Evolutionary conservation across 768 basidiomycete genomes (phyloP).

Genomic region (Pleurotus tuber-regium): DNA sequence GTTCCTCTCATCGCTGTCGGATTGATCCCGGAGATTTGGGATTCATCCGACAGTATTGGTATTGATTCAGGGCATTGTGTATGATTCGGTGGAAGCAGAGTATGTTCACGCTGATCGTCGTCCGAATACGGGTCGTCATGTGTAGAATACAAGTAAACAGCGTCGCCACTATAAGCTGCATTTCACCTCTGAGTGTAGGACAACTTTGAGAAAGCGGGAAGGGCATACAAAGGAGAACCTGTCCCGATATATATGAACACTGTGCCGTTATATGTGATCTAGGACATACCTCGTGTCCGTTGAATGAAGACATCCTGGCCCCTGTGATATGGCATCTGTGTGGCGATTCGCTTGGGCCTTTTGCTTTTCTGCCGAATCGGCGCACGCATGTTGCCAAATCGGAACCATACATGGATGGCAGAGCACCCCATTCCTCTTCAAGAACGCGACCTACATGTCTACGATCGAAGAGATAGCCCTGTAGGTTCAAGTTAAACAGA

Average conservation of each 20-base stretch:
- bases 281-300: conserved; percentile 72
- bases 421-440: conserved; percentile 67
- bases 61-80: conserved; percentile 16
- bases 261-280: background rate
- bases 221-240: conserved; percentile 66
- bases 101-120: conserved; percentile 16
- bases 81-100: conserved; percentile 26
- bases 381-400: conserved; percentile 78
- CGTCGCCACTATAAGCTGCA: conserved; percentile 72
- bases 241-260: background rate
- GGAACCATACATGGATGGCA: conserved; percentile 35
- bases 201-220: conserved; percentile 1
- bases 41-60: background rate
- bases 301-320: conserved; percentile 63
- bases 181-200: conserved; percentile 8
- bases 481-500: conserved; percentile 11
- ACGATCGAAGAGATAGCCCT: conserved; percentile 85
- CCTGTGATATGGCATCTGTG: conserved; percentile 63
- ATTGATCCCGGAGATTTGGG: conserved; percentile 20
- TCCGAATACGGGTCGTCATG: conserved; percentile 50
- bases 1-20: conserved; percentile 21
- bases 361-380: conserved; percentile 58
- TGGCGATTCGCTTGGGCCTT: conserved; percentile 12
- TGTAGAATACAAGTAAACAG: conserved; percentile 72
- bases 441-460: conserved; percentile 64